Conservation (phyloP, 306 rosid species). For the Amphicarpaea edgeworthii region DNA sequence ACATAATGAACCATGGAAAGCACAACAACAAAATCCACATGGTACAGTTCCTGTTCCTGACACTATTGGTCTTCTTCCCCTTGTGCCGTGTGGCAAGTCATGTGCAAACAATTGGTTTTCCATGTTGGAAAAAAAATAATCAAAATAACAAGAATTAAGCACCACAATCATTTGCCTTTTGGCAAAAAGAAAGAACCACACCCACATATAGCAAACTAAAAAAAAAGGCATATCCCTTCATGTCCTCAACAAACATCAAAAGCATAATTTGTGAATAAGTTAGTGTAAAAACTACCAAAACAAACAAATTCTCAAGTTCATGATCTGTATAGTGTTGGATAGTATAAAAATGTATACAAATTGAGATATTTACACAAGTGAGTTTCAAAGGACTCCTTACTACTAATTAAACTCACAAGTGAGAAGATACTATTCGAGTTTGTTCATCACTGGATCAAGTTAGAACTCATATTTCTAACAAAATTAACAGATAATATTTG, state of each 20-base stretch:
- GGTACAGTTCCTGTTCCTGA: constrained; percentile 4
- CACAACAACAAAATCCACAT: background rate
- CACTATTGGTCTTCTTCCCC: constrained; percentile 1
- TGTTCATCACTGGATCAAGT: no score
- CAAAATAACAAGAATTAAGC: background rate
- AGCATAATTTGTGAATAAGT: background rate
- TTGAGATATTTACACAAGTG: no score
- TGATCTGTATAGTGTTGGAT: no score
- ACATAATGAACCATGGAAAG: background rate
- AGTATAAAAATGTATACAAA: no score
- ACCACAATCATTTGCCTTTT: background rate
- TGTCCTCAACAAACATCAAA: background rate
- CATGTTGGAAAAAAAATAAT: background rate
- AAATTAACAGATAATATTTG: no score
- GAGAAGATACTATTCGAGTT: background rate
- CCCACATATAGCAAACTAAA: background rate
- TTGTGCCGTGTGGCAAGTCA: background rate
- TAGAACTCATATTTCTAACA: no score
- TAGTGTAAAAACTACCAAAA: background rate
- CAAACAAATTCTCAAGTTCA: constrained; percentile 9
- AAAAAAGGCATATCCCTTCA: background rate
- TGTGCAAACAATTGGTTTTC: background rate
- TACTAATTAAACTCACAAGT: background rate
- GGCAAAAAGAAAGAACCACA: background rate
- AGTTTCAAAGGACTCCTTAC: constrained; percentile 2